Percentiles rank a stretch among this genome's conserved stretches.
These are phyloP conservation scores for Auriscalpium microsporum DNA, from an alignment of 768 basidiomycete genomes.

Conservation along the genomic window DNA sequence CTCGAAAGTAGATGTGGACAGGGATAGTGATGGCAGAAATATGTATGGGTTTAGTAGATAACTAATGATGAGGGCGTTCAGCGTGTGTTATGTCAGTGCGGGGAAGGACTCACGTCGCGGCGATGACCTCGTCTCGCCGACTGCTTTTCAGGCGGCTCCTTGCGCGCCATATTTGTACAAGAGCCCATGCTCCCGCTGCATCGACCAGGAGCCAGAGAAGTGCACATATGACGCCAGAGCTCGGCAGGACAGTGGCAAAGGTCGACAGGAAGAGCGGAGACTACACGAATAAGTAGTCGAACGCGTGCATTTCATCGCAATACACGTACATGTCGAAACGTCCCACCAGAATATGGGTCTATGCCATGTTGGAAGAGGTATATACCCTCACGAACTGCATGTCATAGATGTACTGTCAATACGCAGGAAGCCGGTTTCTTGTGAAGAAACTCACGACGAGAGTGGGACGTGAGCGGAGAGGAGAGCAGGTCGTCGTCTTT, in stretches of 20 bases:
- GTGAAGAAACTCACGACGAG: conserved; percentile 56
- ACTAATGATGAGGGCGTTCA: conserved; percentile 29
- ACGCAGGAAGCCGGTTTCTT: background rate
- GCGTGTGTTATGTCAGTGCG: too few species aligned
- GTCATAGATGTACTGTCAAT: conserved; percentile 11
- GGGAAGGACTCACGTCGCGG: conserved; percentile 46
- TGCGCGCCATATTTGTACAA: conserved; percentile 60
- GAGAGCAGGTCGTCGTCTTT: conserved; percentile 69
- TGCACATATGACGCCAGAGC: conserved; percentile 37
- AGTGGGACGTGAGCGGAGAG: conserved; percentile 73
- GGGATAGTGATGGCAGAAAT: conserved; percentile 67
- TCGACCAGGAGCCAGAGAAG: conserved; percentile 69
- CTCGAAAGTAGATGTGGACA: conserved; percentile 78
- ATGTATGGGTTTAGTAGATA: conserved; percentile 89
- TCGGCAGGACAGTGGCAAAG: conserved; percentile 64
- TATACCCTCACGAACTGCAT: conserved; percentile 80
- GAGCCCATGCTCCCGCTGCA: conserved; percentile 53
- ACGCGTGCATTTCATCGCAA: background rate
- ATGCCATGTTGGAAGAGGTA: conserved; percentile 71
- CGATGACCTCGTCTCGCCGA: conserved; percentile 52
- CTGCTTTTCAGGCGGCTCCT: conserved; percentile 44
- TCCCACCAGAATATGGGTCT: conserved; percentile 81
- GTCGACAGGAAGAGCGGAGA: conserved; percentile 73
- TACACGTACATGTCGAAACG: conserved; percentile 72
- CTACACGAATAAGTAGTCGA: conserved; percentile 30